phyloP scores from a whole-genome alignment of 75 land plant genomes.

The Pinus albicaulis region DNA sequence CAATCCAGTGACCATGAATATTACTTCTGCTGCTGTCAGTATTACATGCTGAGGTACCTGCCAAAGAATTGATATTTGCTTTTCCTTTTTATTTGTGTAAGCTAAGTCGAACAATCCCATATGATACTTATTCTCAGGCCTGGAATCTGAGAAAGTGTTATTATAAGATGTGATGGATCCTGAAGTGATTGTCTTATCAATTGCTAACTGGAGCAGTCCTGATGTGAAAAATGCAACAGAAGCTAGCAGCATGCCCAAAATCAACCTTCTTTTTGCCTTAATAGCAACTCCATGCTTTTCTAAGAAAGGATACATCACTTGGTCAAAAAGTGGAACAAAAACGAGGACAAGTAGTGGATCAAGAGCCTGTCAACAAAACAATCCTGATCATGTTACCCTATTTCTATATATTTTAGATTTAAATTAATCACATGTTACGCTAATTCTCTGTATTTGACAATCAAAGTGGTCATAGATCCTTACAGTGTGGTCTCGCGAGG shows the following conservation, averaged over 20 bases:
- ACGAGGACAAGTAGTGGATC: constrained; percentile 26
- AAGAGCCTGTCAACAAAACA: constrained; percentile 23
- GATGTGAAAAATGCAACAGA: constrained; percentile 33
- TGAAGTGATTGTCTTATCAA: constrained; percentile 11
- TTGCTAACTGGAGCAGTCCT: constrained; percentile 31
- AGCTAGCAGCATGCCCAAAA: constrained; percentile 28
- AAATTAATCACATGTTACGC: too few relatives aligned
- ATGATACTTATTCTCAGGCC: neutral
- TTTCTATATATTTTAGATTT: too few relatives aligned
- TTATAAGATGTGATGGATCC: neutral
- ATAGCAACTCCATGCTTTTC: constrained; percentile 15
- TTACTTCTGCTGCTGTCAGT: constrained; percentile 34
- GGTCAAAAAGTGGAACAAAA: constrained; percentile 33
- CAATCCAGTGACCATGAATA: constrained; percentile 37
- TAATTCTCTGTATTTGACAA: too few relatives aligned
- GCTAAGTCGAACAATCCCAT: neutral
- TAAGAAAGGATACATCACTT: constrained; percentile 30
- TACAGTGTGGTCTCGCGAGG: neutral
- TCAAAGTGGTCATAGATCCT: neutral
- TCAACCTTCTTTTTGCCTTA: constrained; percentile 24
- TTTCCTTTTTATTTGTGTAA: neutral
- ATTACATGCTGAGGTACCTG: constrained; percentile 31
- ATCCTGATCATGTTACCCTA: neutral
- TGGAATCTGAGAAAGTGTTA: neutral
- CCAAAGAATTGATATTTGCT: constrained; percentile 27